Evolutionary conservation across 805 yeast species (phyloP).

Genomic region (Yarrowia divulgata): DNA sequence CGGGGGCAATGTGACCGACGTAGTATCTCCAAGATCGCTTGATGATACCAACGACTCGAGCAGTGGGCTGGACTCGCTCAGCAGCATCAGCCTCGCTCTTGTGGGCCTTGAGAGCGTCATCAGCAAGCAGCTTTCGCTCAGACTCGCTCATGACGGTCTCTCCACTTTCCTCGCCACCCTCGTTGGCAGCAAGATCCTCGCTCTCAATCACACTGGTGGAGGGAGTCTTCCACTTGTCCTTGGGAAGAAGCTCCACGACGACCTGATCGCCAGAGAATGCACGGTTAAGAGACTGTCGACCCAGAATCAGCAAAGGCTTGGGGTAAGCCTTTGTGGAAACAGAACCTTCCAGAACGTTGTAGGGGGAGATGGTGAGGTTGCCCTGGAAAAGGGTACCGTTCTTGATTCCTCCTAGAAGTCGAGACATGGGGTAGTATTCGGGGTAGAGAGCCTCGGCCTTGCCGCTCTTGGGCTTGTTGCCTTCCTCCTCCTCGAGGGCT

Average conservation of each 20-base stretch:
- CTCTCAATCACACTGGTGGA: slow-evolving; percentile 82
- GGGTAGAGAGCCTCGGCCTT: slow-evolving; percentile 65
- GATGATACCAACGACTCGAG: slow-evolving; percentile 83
- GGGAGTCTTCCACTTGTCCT: slow-evolving; percentile 86
- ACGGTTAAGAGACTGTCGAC: slow-evolving; percentile 85
- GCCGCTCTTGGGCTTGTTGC: slow-evolving; percentile 45
- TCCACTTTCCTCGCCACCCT: slow-evolving; percentile 55
- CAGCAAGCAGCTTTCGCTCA: slow-evolving; percentile 74
- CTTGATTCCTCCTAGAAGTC: slow-evolving; percentile 89
- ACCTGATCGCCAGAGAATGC: slow-evolving; percentile 93
- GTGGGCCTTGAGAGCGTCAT: slow-evolving; percentile 71
- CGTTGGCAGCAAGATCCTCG: slow-evolving; percentile 59
- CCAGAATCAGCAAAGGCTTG: slow-evolving; percentile 81
- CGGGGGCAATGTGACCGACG: slow-evolving; percentile 89
- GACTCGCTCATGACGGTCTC: slow-evolving; percentile 63
- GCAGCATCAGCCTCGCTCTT: slow-evolving; percentile 49
- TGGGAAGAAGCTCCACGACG: slow-evolving; percentile 86
- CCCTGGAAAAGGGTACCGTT: slow-evolving; percentile 91
- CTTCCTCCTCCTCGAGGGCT: slow-evolving; percentile 42
- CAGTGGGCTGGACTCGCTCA: slow-evolving; percentile 82
- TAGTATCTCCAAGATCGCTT: slow-evolving; percentile 95
- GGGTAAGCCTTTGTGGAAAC: slow-evolving; percentile 74
- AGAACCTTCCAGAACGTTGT: slow-evolving; percentile 87
- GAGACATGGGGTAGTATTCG: slow-evolving; percentile 78
- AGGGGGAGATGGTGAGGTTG: slow-evolving; percentile 75